Evolutionary conservation across 2,329 filamentous ascomycete species (phyloP).

Genomic region (Myriosclerotinia scirpicola): DNA sequence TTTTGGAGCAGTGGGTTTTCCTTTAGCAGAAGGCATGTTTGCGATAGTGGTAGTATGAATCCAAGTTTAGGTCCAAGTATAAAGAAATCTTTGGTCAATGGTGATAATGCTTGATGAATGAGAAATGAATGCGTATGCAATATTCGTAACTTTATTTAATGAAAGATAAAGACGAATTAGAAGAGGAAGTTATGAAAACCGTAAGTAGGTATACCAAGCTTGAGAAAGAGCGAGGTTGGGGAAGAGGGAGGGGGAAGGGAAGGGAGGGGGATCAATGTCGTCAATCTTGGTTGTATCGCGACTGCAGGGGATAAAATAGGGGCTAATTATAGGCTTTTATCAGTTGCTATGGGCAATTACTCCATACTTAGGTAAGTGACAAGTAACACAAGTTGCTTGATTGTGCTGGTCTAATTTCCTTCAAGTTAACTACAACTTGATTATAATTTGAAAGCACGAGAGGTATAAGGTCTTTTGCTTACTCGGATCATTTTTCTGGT

Average conservation of each 20-base stretch:
- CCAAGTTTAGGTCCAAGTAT: background rate
- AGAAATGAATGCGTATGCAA: background rate
- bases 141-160: background rate
- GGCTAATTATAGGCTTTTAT: slow-evolving; percentile 11
- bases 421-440: background rate
- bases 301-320: slow-evolving; percentile 10
- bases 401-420: background rate
- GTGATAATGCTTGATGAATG: slow-evolving; percentile 1
- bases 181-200: background rate
- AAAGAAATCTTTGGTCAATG: background rate
- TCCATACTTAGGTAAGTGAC: background rate
- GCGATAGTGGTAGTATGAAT: background rate
- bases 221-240: slow-evolving; percentile 8
- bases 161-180: background rate
- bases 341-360: background rate
- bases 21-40: slow-evolving; percentile 46
- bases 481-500: background rate
- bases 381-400: background rate
- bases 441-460: background rate
- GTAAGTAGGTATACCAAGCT: background rate
- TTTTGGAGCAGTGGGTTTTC: slow-evolving; percentile 48
- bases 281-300: background rate
- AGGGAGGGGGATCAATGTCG: background rate
- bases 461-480: too few relatives aligned
- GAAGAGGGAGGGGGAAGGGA: background rate